Evolutionary conservation across 73 alveolate genomes (phyloP), one percentile per base, ranked within the genome.

Genomic region (Paramecium bursaria): DNA sequence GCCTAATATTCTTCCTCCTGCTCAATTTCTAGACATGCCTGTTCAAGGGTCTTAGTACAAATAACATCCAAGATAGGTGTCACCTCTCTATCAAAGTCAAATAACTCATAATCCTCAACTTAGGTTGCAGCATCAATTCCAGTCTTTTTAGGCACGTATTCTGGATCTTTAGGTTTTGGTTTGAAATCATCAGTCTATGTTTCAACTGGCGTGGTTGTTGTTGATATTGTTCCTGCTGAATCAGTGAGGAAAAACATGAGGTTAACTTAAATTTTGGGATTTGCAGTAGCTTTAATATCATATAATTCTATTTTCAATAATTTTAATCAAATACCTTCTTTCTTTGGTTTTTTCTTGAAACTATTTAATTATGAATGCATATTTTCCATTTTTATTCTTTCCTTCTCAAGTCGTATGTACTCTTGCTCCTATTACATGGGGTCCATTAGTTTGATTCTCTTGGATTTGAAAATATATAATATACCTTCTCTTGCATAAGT

Each of bases 81-180:
- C 23, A 97, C 99, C 86, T 95, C 99, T 57, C 89, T 87, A 79
- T 97, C 98, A 85, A 91, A 97, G 75, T 95, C 98, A 85, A 97
- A 97, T 21, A 97, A 91, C 14, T 97, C 99, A 25, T 97, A 95
- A 77, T 97, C 98, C 61, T 92, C 97, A 46, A 97, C 94, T 88
- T 97, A 94, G 4, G 99, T 97, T 46, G 92, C 92, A 22, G 95
- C 97, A 88, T 97, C 99, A 74, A 94, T 95, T 49, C 99, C 99
- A 57, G 98, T 97, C 90, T 97, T 97, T 85, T 94, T 97, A 1
- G 99, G 99, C 25, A 93, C 88, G 77, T 91, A 97, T 13, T 88
- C 86, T 27, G 99, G 99, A 5, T 94, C 90, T 53, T 96, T 95
- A n/a, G 99, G 99, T 61, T 89, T 90, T 29, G 93, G 95, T 46